Evolutionary conservation across 768 basidiomycete species (phyloP).

Genomic region (Inosperma sp.): DNA sequence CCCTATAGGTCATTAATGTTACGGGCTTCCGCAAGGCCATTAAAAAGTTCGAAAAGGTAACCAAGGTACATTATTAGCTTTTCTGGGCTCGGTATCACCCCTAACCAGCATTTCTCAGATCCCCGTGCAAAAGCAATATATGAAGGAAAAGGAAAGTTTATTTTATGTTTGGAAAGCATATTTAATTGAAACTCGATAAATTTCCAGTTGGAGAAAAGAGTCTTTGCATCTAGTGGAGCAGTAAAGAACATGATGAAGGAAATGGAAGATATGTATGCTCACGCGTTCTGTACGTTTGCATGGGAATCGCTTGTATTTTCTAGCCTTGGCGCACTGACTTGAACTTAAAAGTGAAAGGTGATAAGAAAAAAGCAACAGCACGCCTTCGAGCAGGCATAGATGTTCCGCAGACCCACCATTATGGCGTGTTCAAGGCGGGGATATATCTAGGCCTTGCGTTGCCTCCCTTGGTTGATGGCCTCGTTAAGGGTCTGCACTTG

Average conservation of each 20-base stretch:
- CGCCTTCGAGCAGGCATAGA: slow-evolving; percentile 9
- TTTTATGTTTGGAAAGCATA: not conserved
- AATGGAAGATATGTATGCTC: slow-evolving; percentile 74
- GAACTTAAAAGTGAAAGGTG: slow-evolving; percentile 9
- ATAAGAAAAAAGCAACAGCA: slow-evolving; percentile 11
- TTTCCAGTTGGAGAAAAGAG: slow-evolving; percentile 58
- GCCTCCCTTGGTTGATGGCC: slow-evolving; percentile 45
- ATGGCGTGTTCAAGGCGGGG: slow-evolving; percentile 11
- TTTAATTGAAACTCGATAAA: not conserved
- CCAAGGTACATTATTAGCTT: too few species aligned
- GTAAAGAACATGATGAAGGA: slow-evolving; percentile 67
- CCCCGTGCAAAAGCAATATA: slow-evolving; percentile 70
- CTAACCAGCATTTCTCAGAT: slow-evolving; percentile 40
- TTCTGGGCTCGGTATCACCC: too few species aligned
- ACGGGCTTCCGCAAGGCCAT: slow-evolving; percentile 86
- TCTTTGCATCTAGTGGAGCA: slow-evolving; percentile 58
- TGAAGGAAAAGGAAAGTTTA: slow-evolving; percentile 65
- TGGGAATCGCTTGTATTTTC: too few species aligned
- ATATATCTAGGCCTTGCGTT: slow-evolving; percentile 11
- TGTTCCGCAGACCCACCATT: slow-evolving; percentile 7
- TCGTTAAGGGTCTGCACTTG: slow-evolving; percentile 53
- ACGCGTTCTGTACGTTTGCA: slow-evolving; percentile 60
- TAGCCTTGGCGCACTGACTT: too few species aligned
- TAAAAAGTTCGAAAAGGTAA: slow-evolving; percentile 81
- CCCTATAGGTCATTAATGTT: slow-evolving; percentile 75